These are phyloP conservation scores for Kondoa malvinella DNA, from an alignment of 768 basidiomycete species.

Conservation along the genomic window DNA sequence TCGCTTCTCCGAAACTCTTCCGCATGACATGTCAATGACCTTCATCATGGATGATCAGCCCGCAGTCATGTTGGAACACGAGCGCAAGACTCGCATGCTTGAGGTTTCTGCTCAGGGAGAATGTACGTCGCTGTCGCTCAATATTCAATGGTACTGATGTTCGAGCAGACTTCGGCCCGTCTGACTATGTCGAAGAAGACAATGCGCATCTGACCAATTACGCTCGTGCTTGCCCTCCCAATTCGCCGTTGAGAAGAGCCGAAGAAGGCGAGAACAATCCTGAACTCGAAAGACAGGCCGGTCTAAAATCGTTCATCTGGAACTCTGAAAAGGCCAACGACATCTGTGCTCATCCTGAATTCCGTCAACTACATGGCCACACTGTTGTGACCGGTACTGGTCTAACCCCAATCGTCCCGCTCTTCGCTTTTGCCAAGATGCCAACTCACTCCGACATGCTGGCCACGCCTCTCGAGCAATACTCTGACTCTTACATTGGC, in stretches of 20 bases:
- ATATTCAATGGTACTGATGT: background rate
- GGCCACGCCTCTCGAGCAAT: conserved; percentile 92
- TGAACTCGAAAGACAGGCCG: background rate
- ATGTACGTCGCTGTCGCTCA: conserved; percentile 15
- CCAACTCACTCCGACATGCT: conserved; percentile 72
- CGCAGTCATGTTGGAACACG: conserved; percentile 23
- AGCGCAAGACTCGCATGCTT: conserved; percentile 23
- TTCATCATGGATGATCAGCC: conserved; percentile 24
- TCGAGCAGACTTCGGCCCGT: conserved; percentile 24
- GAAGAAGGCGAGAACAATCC: conserved; percentile 23
- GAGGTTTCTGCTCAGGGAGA: conserved; percentile 25
- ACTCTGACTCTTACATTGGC: conserved; percentile 32
- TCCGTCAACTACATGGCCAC: conserved; percentile 25
- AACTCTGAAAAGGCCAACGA: conserved; percentile 23
- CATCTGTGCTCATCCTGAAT: conserved; percentile 27
- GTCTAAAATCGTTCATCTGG: conserved; percentile 27
- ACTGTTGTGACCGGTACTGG: conserved; percentile 23
- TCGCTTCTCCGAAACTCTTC: conserved; percentile 20
- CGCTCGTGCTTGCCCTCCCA: conserved; percentile 26
- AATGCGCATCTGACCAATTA: conserved; percentile 22
- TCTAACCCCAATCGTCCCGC: conserved; percentile 28
- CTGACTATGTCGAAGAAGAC: conserved; percentile 25
- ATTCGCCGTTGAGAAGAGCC: conserved; percentile 25
- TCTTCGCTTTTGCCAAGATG: conserved; percentile 79
- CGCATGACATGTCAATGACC: conserved; percentile 24